Evolutionary conservation across 768 basidiomycete genomes (phyloP), one percentile per base, ranked within the genome.

Genomic region (Termitomyces sp.): DNA sequence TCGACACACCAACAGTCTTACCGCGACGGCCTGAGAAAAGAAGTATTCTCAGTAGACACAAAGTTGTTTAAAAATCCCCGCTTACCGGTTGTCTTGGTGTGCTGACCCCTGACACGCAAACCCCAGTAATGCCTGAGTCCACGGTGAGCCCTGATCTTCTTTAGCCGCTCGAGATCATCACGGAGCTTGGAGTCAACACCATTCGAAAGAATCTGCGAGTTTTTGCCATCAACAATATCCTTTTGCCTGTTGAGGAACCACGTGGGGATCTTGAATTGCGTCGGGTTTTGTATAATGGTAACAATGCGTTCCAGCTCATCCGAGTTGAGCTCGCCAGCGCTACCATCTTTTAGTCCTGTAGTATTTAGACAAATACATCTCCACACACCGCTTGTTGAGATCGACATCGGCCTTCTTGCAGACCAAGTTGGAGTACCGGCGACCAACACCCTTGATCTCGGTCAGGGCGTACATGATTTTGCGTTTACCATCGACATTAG

Each of bases 391-490:
- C 79, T 99, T 99, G 81, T 84, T 93, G 60, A 99, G 84, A 70
- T 98, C 96, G 42, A 99, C 93, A 78, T 98, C 97, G 60, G 97
- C 97, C 82, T 99, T 99, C 79, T 98, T 98, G 86, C 97, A 98
- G 65, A 98, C 96, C 68, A 98, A 77, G 78, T 98, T 98, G 70
- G 97, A 87, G 78, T 98, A 99, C 53, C 97, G 90, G 63, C 97
- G 89, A 68, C 97, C 97, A 59, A 99, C 97, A 85, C 97, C 97
- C 83, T 98, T 98, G 83, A 99, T 99, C 81, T 99, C 97, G 48
- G 97, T 98, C 80, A 98, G 73, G 67, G 97, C 96, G 74, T 94
- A 98, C 91, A 94, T 98, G 75, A 99, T 89, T 81, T 99, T 99
- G 67, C 97, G 87, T 73, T 96, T 95, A 65, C 97, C 97, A 75